These are phyloP conservation scores for Mrakia frigida DNA, from an alignment of 768 basidiomycete species.

Conservation along the genomic window DNA sequence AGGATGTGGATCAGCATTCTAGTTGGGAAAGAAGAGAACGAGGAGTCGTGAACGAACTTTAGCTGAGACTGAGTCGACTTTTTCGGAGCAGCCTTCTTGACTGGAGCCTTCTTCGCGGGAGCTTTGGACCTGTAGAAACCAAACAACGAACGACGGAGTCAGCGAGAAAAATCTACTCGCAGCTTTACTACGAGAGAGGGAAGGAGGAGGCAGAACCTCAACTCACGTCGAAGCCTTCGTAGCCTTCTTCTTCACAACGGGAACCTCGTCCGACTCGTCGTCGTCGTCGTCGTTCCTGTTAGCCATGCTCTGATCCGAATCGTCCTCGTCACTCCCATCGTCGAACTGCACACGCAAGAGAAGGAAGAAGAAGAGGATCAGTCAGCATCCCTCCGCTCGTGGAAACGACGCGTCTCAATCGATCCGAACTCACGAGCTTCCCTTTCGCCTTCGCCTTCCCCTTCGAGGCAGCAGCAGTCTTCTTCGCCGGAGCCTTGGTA, in stretches of 20 bases:
- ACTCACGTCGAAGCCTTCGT: neutral
- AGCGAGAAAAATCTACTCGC: no score
- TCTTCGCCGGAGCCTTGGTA: constrained; percentile 42
- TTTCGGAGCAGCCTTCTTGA: constrained; percentile 19
- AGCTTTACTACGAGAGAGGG: no score
- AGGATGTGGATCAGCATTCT: no score
- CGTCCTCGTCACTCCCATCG: constrained; percentile 48
- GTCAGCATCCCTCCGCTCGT: constrained; percentile 12
- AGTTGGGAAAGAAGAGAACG: neutral
- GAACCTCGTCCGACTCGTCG: constrained; percentile 48
- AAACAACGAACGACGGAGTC: neutral
- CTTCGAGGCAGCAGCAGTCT: constrained; percentile 36
- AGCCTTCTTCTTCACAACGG: neutral
- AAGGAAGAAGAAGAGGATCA: constrained; percentile 52
- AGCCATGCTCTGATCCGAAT: constrained; percentile 23
- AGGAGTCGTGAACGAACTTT: neutral
- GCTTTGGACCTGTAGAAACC: constrained; percentile 4
- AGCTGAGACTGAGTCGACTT: constrained; percentile 7
- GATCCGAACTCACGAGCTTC: constrained; percentile 49
- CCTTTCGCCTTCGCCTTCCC: constrained; percentile 47
- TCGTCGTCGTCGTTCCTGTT: constrained; percentile 53
- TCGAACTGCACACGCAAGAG: constrained; percentile 60
- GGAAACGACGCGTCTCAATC: constrained; percentile 32
- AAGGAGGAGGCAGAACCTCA: no score
- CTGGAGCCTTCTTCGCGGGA: constrained; percentile 41